Percentiles rank a stretch among this genome's conserved stretches.
These are phyloP conservation scores for Raffaelea ambrosiae DNA, from an alignment of 2,329 filamentous ascomycete species.

Conservation along the genomic window DNA sequence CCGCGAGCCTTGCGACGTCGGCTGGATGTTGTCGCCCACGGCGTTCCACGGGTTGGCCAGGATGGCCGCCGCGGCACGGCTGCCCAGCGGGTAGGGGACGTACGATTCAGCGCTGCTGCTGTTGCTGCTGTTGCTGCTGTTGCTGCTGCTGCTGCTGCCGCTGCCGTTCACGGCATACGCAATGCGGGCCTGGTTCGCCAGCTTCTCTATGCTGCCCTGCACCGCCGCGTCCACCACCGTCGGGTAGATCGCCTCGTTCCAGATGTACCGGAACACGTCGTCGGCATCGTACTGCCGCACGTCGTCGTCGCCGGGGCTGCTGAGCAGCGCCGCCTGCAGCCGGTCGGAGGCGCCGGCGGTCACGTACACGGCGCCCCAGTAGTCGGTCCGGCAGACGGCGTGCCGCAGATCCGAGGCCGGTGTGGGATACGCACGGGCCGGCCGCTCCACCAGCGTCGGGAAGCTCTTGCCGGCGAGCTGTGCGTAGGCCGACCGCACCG, in stretches of 20 bases:
- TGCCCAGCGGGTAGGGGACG: constrained; percentile 15
- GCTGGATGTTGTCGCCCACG: constrained; percentile 19
- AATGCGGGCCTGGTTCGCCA: constrained; percentile 8
- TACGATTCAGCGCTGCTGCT: constrained; percentile 13
- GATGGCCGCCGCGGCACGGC: background rate
- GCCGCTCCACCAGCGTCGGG: constrained; percentile 22
- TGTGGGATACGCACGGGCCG: constrained; percentile 16
- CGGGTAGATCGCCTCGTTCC: constrained; percentile 28
- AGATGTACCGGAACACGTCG: constrained; percentile 25
- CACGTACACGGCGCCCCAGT: constrained; percentile 29
- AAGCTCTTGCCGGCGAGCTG: constrained; percentile 21
- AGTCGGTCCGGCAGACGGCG: constrained; percentile 25
- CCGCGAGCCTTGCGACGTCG: constrained; percentile 25
- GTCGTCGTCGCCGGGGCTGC: constrained; percentile 1
- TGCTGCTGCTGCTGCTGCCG: constrained; percentile 13
- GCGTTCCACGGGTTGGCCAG: constrained; percentile 24
- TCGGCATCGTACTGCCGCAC: constrained; percentile 22
- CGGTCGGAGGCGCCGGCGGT: constrained; percentile 21
- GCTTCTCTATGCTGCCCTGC: constrained; percentile 16
- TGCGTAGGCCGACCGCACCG: constrained; percentile 23
- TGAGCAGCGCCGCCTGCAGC: constrained; percentile 21
- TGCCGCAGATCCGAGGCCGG: constrained; percentile 17
- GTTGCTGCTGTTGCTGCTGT: too few species aligned
- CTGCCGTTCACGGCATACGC: constrained; percentile 14
- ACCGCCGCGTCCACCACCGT: constrained; percentile 20